Base-by-base conservation (phyloP, 2,329 filamentous ascomycete genomes). In the Magnaporthiopsis rhizophila region DNA sequence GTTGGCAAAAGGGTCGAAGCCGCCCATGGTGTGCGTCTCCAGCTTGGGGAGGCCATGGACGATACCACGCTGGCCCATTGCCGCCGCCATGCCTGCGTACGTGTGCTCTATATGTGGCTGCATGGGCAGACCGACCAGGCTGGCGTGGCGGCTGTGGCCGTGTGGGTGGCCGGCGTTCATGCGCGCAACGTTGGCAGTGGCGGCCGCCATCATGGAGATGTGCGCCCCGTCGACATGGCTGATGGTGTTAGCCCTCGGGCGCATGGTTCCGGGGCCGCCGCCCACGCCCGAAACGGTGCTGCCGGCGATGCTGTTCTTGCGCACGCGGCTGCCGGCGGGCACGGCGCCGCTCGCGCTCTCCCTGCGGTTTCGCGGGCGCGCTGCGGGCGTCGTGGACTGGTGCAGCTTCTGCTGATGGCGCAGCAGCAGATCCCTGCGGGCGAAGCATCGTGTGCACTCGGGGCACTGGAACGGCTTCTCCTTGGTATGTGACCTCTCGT, bases 401-500 rank as follows among this genome's bases (percentile, higher is more conserved):
- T 99, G 95, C 61, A 99, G 85, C 82, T 99, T 99, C 81, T 99
- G 95, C 82, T 99, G 95, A 78, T 99, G 95, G 66, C 95, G 87
- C 69, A 99, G 81, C 64, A 99, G 83, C 69, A 99, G 79, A 76
- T 99, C 95, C 69, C 95, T 87, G 66, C 95, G 87, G 66, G 95
- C 95, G 77, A 99, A 99, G 79, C 95, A 98, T 78, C 95, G 82
- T 53, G 91, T 85, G 77, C 95, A 99, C 76, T 98, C 92, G 34
- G 92, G 91, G 72, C 95, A 99, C 77, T 97, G 92, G 71, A 99
- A 99, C 0, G 95, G 95, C 81, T 99, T 99, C 79, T 99, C 93
- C 76, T 99, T 97, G 59, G 93, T 97, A 75, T 97, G 93, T n/a
- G 92, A 97, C 67, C 95, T 87, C 79, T 98, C 95, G 77, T 99